Base-by-base conservation (phyloP, 2,329 filamentous ascomycete genomes). In the Arthrobotrys iridis region DNA sequence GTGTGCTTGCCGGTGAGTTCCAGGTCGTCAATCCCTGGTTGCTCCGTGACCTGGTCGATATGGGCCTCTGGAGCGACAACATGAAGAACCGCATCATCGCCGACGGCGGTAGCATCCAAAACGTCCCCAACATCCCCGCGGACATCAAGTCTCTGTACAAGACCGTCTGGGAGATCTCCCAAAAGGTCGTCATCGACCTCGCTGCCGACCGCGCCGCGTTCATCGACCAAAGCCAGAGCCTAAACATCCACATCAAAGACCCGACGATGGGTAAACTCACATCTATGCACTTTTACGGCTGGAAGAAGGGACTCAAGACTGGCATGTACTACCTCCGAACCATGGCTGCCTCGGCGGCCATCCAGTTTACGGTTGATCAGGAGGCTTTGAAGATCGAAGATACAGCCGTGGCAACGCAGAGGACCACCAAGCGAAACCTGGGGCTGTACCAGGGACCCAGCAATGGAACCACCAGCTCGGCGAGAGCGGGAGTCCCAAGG, bases 31-130 rank as follows among this genome's bases (percentile, higher is more conserved):
- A 99, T 86, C 95, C 95, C 60, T 99, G 95, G 95, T 85, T 99
- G 77, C 89, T 99, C 76, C 97, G 97, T 87, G 95, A 99, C 81
- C 89, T 99, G 28, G 95, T 99, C 79, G 95, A 99, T 81, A 92
- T 97, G 85, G 95, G 95, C 76, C 87, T 99, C 46, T 99, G 95
- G 95, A 97, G 94, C 52, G 94, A 99, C 84, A 93, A 93, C 85
- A 99, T 99, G 95, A 99, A 99, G 90, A 99, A 99, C 87, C 93
- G 95, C 80, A 99, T 99, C 87, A 99, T 99, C 81, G 91, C 95
- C 70, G 94, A 97, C 77, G 92, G 92, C 79, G 95, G 95, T 78
- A 98, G 94, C 18, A 91, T 99, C 66, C 95, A 98, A 84, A 94
- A 95, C 83, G 94, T 99, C 77, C 92, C 94, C 81, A 98, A 96